Evolutionary conservation across 495 filamentous ascomycete species (phyloP), one percentile per base, ranked within the genome.

Genomic region (Articulospora tetracladia): DNA sequence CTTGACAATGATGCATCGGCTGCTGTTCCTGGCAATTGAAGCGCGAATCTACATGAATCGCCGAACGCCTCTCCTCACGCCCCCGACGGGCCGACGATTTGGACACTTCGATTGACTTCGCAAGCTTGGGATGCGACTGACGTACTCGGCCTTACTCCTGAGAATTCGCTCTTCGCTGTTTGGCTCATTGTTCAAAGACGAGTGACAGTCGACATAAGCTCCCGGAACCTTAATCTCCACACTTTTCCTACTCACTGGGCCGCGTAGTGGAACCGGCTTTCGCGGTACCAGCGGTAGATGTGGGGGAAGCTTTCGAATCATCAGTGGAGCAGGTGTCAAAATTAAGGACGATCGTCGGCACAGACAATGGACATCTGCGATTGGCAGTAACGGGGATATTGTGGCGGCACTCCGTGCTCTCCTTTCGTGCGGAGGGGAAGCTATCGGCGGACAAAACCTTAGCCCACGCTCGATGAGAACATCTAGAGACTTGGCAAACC

Each of bases 371-470:
- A 56, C 32, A 49, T 60, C 56, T 48, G 59, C 59, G 2, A 55
- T 26, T 8, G 44, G 55, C 2, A 56, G 24, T n/a, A 62, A 13
- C 32, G 55, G 55, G 26, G 63, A 24, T 8, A 66, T 30, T 3
- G 63, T 58, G 3, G 50, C 51, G 20, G 63, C 52, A 26, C 41
- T 28, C 4, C 41, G 57, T 8, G 39, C n/a, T n/a, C 44, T 61
- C 65, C 65, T 64, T 53, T 64, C 61, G 28, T 61, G 61, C 24
- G 61, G 61, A 30, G 61, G 46, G 1, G 55, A 47, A 17, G 57
- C 58, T 0, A 15, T 48, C 1, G 48, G 50, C 30, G 60, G 65
- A n/a, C 50, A 53, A 48, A 46, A 67, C 44, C 46, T 47, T 41
- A 67, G 27, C 30, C 61, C 41, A 26, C 58, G 27, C 17, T 44